Conservation (phyloP, 768 basidiomycete genomes). For the Tylopilus vinaceipallidus region DNA sequence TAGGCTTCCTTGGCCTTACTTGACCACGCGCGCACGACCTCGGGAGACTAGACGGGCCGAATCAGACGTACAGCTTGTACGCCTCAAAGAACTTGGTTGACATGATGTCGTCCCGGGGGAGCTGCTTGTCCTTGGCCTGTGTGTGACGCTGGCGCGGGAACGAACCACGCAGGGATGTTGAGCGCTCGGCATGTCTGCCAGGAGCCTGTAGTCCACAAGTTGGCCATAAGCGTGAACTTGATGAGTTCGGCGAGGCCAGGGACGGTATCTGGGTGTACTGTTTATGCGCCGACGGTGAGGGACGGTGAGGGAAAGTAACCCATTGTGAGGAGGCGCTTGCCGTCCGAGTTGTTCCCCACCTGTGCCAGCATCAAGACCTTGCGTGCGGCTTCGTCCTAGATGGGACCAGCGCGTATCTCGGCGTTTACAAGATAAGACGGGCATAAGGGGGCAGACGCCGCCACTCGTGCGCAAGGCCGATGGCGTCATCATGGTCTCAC, state of each 20-base stretch:
- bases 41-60: too few relatives aligned
- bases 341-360: slow-evolving; percentile 60
- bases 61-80: slow-evolving; percentile 60
- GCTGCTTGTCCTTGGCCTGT: slow-evolving; percentile 61
- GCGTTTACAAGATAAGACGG: too few relatives aligned
- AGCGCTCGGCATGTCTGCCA: slow-evolving; percentile 54
- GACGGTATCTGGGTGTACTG: slow-evolving; percentile 58
- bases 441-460: too few relatives aligned
- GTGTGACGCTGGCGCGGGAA: too few relatives aligned
- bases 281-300: slow-evolving; percentile 30
- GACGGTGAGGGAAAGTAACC: background rate
- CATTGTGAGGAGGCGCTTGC: slow-evolving; percentile 26
- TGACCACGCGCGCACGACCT: too few relatives aligned
- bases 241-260: slow-evolving; percentile 51
- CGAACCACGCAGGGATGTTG: too few relatives aligned
- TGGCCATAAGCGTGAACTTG: slow-evolving; percentile 47
- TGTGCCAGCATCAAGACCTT: slow-evolving; percentile 44
- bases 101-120: slow-evolving; percentile 66
- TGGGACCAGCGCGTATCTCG: slow-evolving; percentile 53
- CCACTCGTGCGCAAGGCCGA: too few relatives aligned
- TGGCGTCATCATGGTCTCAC: too few relatives aligned
- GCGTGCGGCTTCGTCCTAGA: slow-evolving; percentile 45
- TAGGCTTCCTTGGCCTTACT: too few relatives aligned
- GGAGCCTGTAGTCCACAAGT: slow-evolving; percentile 56
- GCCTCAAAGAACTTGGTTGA: slow-evolving; percentile 58